Percentiles rank a stretch among this genome's conserved stretches.
Evolutionary conservation across 495 filamentous ascomycete genomes (phyloP).

Genomic region (Trichoderma erinaceum): DNA sequence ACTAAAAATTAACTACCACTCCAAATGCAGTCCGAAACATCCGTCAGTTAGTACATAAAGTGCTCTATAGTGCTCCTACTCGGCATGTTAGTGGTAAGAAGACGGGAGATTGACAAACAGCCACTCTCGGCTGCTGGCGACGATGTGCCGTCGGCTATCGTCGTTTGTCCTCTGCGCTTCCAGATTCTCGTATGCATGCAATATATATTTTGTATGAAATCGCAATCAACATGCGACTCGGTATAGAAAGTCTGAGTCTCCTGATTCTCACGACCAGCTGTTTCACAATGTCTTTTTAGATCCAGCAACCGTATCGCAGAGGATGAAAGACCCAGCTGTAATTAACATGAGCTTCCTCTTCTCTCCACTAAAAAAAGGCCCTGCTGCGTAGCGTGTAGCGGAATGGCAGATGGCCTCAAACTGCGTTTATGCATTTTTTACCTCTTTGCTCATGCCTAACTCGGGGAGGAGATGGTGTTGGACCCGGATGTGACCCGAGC

Average conservation of each 20-base stretch:
- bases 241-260: background rate
- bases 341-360: too few species aligned
- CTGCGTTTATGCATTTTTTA: background rate
- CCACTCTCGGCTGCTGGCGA: background rate
- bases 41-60: too few species aligned
- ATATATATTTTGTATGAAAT: background rate
- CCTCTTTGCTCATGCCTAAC: background rate
- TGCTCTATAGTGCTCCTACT: too few species aligned
- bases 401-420: background rate
- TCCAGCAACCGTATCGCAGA: background rate
- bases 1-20: too few species aligned
- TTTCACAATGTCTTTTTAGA: background rate
- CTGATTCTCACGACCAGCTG: background rate
- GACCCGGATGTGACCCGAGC: constrained; percentile 4
- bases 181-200: constrained; percentile 1
- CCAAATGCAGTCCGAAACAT: too few species aligned
- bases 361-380: too few species aligned
- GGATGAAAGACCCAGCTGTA: too few species aligned
- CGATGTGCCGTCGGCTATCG: constrained; percentile 9
- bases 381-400: background rate
- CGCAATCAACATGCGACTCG: too few species aligned
- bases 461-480: background rate
- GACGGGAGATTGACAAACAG: background rate
- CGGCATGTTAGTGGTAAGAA: too few species aligned
- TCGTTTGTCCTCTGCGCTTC: too few species aligned